Evolutionary conservation across 2,329 filamentous ascomycete species (phyloP), one percentile per base, ranked within the genome.

Genomic region (Talaromyces funiculosus): DNA sequence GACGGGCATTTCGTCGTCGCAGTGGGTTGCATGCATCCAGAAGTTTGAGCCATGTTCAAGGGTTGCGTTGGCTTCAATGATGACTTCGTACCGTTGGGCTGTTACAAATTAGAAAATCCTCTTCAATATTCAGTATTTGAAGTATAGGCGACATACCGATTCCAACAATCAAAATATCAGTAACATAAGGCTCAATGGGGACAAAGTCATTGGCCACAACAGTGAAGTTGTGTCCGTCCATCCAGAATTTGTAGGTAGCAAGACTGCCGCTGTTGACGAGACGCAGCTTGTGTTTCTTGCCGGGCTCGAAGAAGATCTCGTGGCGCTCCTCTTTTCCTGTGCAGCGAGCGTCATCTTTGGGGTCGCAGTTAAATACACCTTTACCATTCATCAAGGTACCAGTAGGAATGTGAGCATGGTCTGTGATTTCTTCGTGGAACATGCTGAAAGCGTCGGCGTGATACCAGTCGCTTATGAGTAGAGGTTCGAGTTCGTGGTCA

Each of bases 151-250:
- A 9, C 20, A 1, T 3, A 42, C 40, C 40, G 2, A 42, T 22
- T 22, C 40, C 40, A 24, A 43, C 18, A 24, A 43, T 43, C 40
- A 43, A 24, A 71, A 73, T 0, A 77, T 74, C 1, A 16, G 82
- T 78, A 3, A 71, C 70, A 62, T 81, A 86, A 0, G 83, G 83
- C n/a, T 74, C 67, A 29, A 86, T 75, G 5, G 83, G 81, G 0
- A 86, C 80, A 6, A 85, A 70, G 59, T 85, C 84, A 16, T 72
- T 70, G 0, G 78, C 76, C 42, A 86, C 82, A 56, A 86, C 82
- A 0, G 73, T 80, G 63, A 86, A 68, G 3, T 67, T 78, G 69
- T 86, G 84, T 57, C 80, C 78, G 43, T 77, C 75, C 31, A 76
- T 71, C 49, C 69, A 71, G 66, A 86, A 83, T 24, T 40, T 67